Evolutionary conservation across 352 stramenopile genomes (phyloP), one percentile per base, ranked within the genome.

Genomic region (Globisporangium spinosum): DNA sequence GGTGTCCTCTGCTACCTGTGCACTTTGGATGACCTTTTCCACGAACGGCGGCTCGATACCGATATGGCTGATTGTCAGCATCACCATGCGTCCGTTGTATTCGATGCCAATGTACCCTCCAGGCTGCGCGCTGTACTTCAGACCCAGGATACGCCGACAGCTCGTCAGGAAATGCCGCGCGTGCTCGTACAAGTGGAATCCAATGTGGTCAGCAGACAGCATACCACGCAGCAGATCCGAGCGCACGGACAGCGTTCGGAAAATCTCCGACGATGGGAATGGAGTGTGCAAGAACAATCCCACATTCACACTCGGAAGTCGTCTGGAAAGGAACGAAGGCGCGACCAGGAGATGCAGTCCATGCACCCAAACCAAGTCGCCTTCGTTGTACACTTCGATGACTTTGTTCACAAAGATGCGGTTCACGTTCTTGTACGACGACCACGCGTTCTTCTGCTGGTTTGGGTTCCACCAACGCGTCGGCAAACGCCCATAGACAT

Each of bases 261-360:
- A 99, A 51, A 99, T 99, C 76, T 99, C 98, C 0, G 95, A 99
- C 61, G 93, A 98, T 29, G 98, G 98, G 76, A 99, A 99, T 10
- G 98, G 98, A n/a, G 97, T 99, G 76, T 99, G 97, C 38, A 99
- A 74, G 71, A 99, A 99, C 17, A 99, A 85, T 12, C 97, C 97
- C 62, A 99, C 94, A 70, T 98, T 98, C 43, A 98, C 97, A 27
- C 77, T 81, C 35, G 91, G 93, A 51, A 99, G 83, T 17, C 92
- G 82, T 45, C 97, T 82, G 3, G 91, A 92, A 20, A 99, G 76
- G 69, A 99, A 99, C n/a, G 90, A 98, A 8, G 98, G 98, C 23
- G 98, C 87, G 7, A 99, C 92, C 29, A 99, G 83, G n/a, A 99
- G 77, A 83, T 99, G 97, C 27, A 99, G 97, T 20, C 95, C 97